Conservation (phyloP, 2,329 filamentous ascomycete species). For the Fusarium coicis region DNA sequence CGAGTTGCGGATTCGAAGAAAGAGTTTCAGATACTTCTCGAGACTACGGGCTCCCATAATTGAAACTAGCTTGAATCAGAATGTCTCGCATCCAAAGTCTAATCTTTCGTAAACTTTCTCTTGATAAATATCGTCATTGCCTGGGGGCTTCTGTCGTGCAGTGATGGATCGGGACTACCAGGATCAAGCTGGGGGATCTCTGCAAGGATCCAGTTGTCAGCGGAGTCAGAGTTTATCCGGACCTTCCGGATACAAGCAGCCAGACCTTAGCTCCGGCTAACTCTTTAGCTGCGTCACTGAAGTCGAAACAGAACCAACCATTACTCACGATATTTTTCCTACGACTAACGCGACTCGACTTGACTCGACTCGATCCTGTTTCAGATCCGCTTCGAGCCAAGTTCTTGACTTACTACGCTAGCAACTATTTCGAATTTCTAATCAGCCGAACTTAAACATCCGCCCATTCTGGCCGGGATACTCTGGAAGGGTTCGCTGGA, state of each 20-base stretch:
- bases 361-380: conserved; percentile 17
- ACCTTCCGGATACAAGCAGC: conserved; percentile 3
- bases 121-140: not conserved
- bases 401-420: conserved; percentile 21
- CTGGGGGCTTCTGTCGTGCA: conserved; percentile 27
- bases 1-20: not conserved
- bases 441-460: not conserved
- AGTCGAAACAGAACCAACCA: conserved; percentile 8
- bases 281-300: conserved; percentile 40
- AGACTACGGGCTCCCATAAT: not conserved
- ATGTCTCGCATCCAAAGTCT: not conserved
- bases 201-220: conserved; percentile 22
- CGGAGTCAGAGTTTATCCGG: conserved; percentile 40
- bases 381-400: conserved; percentile 12
- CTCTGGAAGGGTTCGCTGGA: conserved; percentile 60
- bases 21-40: not conserved
- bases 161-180: conserved; percentile 29
- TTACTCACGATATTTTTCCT: not conserved
- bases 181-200: conserved; percentile 38
- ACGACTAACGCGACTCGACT: conserved; percentile 10
- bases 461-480: conserved; percentile 59
- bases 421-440: not conserved
- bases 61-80: not conserved
- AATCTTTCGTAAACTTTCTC: not conserved
- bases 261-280: conserved; percentile 16